These are phyloP conservation scores for Chenopodium quinoa DNA, from an alignment of 148 eudicot genomes.

Conservation along the genomic window DNA sequence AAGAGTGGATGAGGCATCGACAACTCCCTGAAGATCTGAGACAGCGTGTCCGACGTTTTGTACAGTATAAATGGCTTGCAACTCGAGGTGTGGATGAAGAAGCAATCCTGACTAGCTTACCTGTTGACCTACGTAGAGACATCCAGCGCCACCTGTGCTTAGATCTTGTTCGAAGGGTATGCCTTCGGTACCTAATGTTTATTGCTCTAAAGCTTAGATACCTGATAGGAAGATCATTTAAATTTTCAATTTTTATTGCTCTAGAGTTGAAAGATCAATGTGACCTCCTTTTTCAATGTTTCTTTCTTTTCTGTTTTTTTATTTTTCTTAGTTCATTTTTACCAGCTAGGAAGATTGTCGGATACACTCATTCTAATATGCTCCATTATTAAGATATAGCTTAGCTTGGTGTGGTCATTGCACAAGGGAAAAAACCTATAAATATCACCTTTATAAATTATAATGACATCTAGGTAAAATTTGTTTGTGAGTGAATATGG, in stretches of 20 bases:
- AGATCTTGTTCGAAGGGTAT: constrained; percentile 87
- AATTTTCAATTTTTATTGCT: not conserved
- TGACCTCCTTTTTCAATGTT: not conserved
- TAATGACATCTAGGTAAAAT: not conserved
- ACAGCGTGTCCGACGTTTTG: constrained; percentile 66
- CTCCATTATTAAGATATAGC: no score
- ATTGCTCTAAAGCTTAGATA: constrained; percentile 1
- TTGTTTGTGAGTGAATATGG: no score
- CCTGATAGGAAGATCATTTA: no score
- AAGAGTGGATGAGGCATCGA: constrained; percentile 91
- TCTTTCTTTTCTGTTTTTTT: not conserved
- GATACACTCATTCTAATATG: no score
- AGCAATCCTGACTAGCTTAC: constrained; percentile 58
- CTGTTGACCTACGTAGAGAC: constrained; percentile 80
- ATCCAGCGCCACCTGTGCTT: constrained; percentile 85
- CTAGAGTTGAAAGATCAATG: not conserved
- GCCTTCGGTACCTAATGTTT: constrained; percentile 11
- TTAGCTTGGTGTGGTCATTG: not conserved
- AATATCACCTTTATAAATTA: not conserved
- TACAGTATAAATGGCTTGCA: constrained; percentile 86
- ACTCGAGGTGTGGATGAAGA: constrained; percentile 86
- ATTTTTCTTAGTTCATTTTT: not conserved
- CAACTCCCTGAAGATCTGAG: constrained; percentile 77
- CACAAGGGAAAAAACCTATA: not conserved
- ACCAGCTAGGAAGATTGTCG: not conserved